These are phyloP conservation scores for Discostella stelligeroides DNA, from an alignment of 108 stramenopile genomes.

Conservation along the genomic window DNA sequence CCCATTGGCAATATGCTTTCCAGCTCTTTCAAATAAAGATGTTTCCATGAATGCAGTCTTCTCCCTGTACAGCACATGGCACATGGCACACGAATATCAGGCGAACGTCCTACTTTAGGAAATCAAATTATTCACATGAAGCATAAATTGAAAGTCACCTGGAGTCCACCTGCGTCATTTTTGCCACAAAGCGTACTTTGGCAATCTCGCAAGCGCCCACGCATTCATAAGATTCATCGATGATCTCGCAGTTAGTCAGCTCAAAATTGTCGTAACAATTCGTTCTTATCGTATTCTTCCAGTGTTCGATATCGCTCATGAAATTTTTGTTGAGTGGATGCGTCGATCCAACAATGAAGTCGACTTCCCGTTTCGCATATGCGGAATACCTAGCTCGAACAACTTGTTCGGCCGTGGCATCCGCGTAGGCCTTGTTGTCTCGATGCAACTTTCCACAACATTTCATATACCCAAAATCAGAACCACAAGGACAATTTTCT, in stretches of 20 bases:
- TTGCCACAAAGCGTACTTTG: slow-evolving; percentile 68
- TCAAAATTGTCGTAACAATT: slow-evolving; percentile 84
- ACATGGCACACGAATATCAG: too few species aligned
- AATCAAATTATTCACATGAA: too few species aligned
- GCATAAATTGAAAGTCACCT: slow-evolving; percentile 19
- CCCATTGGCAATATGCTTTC: slow-evolving; percentile 53
- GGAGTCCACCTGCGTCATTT: slow-evolving; percentile 62
- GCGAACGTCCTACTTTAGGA: too few species aligned
- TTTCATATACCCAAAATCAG: slow-evolving; percentile 50
- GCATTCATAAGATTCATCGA: slow-evolving; percentile 58
- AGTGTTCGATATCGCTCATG: slow-evolving; percentile 61
- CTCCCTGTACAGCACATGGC: slow-evolving; percentile 33
- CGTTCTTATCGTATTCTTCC: slow-evolving; percentile 63
- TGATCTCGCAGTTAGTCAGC: slow-evolving; percentile 57
- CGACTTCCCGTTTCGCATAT: slow-evolving; percentile 67
- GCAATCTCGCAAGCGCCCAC: slow-evolving; percentile 52
- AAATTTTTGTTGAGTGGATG: slow-evolving; percentile 52
- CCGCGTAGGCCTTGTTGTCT: slow-evolving; percentile 47
- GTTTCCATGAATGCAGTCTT: slow-evolving; percentile 76
- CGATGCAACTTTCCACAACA: slow-evolving; percentile 71
- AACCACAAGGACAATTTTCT: slow-evolving; percentile 70
- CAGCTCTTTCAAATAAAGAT: slow-evolving; percentile 64
- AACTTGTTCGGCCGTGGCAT: slow-evolving; percentile 61
- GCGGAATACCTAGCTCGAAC: slow-evolving; percentile 76
- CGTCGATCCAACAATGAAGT: slow-evolving; percentile 60